phyloP scores from a whole-genome alignment of 768 basidiomycete species.

The Amanita muscaria region DNA sequence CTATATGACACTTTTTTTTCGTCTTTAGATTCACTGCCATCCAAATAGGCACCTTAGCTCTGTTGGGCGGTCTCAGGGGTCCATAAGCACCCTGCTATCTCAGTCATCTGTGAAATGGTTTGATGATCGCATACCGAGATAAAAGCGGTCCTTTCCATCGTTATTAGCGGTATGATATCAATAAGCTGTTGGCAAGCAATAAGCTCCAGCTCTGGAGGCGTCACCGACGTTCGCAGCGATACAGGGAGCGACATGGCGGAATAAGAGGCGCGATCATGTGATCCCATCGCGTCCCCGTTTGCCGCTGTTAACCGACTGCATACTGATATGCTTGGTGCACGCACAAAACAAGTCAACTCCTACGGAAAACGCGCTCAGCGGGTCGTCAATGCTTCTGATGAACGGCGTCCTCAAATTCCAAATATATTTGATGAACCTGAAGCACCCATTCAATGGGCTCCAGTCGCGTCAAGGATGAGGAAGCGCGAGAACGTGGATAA shows the following conservation, averaged over 20 bases:
- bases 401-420: constrained; percentile 21
- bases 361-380: constrained; percentile 59
- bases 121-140: constrained; percentile 56
- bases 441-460: constrained; percentile 23
- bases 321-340: constrained; percentile 54
- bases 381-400: constrained; percentile 40
- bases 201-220: constrained; percentile 81
- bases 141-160: constrained; percentile 87
- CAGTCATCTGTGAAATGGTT: constrained; percentile 12
- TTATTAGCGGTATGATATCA: constrained; percentile 80
- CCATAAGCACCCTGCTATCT: constrained; percentile 79
- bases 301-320: constrained; percentile 11
- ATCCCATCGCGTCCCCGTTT: constrained; percentile 15
- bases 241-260: constrained; percentile 70
- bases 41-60: constrained; percentile 88
- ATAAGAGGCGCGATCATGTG: constrained; percentile 20
- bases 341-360: constrained; percentile 56
- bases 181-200: constrained; percentile 79
- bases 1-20: constrained; percentile 91
- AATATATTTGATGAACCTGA: constrained; percentile 40
- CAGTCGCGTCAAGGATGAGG: constrained; percentile 38
- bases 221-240: constrained; percentile 59
- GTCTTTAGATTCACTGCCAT: constrained; percentile 89
- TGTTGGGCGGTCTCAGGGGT: constrained; percentile 81
- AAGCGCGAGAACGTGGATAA: constrained; percentile 30